Percentiles rank a stretch among this genome's conserved stretches.
Evolutionary conservation across 768 basidiomycete species (phyloP).

Genomic region (Boletus rubescentipes): DNA sequence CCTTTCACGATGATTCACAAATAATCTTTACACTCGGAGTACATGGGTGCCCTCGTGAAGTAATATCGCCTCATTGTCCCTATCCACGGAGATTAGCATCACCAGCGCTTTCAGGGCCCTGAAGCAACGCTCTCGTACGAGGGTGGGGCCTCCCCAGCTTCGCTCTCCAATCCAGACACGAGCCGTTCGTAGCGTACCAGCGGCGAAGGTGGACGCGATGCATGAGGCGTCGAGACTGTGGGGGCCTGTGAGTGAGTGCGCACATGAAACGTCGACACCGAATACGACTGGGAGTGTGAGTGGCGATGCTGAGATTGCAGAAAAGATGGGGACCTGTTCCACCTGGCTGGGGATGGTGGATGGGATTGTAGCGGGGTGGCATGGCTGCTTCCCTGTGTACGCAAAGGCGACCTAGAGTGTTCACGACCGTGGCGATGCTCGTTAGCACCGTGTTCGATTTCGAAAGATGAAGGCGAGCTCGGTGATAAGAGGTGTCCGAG

Average conservation of each 20-base stretch:
- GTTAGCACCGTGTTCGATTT: slow-evolving; percentile 1
- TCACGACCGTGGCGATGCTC: not conserved
- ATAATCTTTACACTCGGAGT: too few relatives aligned
- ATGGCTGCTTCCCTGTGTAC: not conserved
- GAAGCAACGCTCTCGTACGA: slow-evolving; percentile 31
- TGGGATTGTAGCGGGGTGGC: not conserved
- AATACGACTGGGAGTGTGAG: not conserved
- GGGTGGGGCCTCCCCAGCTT: slow-evolving; percentile 84
- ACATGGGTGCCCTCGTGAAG: too few relatives aligned
- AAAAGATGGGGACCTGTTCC: not conserved
- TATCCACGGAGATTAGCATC: not conserved
- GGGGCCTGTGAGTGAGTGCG: not conserved
- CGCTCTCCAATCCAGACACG: slow-evolving; percentile 82
- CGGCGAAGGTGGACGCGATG: slow-evolving; percentile 21
- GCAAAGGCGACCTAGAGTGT: slow-evolving; percentile 2
- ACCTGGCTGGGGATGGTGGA: not conserved
- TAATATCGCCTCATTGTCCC: too few relatives aligned
- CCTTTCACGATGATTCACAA: not conserved
- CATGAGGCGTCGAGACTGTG: not conserved
- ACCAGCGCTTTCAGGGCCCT: not conserved
- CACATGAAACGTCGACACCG: not conserved
- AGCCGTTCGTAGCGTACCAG: slow-evolving; percentile 71
- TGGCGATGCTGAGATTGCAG: not conserved
- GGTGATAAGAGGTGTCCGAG: slow-evolving; percentile 25
- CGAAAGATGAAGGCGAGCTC: slow-evolving; percentile 34